Conservation (phyloP, 805 yeast genomes). For the Candida palmyrensis region DNA sequence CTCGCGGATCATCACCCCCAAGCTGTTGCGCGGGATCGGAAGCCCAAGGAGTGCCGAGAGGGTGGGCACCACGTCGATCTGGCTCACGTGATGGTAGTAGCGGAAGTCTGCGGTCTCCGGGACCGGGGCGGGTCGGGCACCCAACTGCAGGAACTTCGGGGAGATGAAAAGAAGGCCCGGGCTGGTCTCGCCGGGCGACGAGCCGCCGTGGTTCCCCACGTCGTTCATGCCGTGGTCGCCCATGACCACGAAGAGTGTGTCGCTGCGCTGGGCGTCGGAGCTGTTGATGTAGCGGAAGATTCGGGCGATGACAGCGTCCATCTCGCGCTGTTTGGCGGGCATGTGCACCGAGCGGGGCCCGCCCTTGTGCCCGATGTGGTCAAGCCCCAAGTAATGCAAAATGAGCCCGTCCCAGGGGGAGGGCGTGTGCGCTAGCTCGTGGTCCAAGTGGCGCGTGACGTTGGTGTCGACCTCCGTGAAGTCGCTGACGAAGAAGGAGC, state of each 20-base stretch:
- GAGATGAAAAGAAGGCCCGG: constrained; percentile 75
- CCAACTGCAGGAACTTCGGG: constrained; percentile 41
- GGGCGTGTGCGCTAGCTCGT: constrained; percentile 41
- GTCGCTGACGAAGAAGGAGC: constrained; percentile 91
- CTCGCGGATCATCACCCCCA: constrained; percentile 65
- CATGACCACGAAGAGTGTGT: constrained; percentile 65
- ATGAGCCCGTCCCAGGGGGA: constrained; percentile 78
- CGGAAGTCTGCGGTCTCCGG: constrained; percentile 38
- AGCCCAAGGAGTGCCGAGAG: constrained; percentile 55
- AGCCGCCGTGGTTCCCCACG: constrained; percentile 95
- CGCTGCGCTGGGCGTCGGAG: constrained; percentile 12
- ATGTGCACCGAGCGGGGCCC: constrained; percentile 81
- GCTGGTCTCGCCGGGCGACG: constrained; percentile 86
- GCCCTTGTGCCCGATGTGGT: constrained; percentile 97
- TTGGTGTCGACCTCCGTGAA: constrained; percentile 91
- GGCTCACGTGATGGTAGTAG: constrained; percentile 53
- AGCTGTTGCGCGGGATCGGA: constrained; percentile 65
- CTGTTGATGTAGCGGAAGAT: constrained; percentile 36
- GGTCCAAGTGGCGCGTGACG: constrained; percentile 80
- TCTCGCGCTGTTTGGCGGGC: constrained; percentile 78
- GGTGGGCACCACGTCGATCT: constrained; percentile 72
- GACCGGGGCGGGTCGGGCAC: constrained; percentile 32
- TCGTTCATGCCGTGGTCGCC: constrained; percentile 99
- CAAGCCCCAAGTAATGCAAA: constrained; percentile 88
- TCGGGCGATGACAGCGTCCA: constrained; percentile 63